Evolutionary conservation across 352 stramenopile genomes (phyloP).

Genomic region (Phytophthora litchii): DNA sequence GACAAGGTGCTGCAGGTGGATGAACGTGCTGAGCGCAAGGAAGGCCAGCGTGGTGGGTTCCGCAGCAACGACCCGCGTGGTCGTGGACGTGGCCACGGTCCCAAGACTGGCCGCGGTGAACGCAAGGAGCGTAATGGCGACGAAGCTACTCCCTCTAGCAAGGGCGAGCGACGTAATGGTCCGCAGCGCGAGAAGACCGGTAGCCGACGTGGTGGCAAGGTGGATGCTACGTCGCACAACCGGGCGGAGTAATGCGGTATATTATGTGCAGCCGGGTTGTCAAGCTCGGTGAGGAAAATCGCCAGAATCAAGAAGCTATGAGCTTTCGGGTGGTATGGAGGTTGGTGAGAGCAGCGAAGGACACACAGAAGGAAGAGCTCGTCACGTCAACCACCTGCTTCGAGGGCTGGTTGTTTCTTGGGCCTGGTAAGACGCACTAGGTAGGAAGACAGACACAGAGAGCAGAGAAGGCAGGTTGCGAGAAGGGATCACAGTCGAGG

Average conservation of each 20-base stretch:
- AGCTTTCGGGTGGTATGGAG: constrained; percentile 17
- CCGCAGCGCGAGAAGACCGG: constrained; percentile 68
- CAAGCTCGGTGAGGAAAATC: constrained; percentile 10
- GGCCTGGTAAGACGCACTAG: constrained; percentile 29
- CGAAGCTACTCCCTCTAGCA: constrained; percentile 41
- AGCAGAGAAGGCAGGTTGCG: constrained; percentile 21
- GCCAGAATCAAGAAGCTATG: constrained; percentile 15
- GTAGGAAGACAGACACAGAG: constrained; percentile 41
- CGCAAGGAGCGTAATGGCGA: constrained; percentile 73
- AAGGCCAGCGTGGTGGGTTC: constrained; percentile 62
- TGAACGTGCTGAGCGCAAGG: constrained; percentile 79
- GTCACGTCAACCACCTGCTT: constrained; percentile 11
- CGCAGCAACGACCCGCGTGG: constrained; percentile 55
- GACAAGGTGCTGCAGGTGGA: constrained; percentile 81
- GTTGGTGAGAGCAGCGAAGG: constrained; percentile 7
- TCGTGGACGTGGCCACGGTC: constrained; percentile 50
- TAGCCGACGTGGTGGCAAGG: constrained; percentile 67
- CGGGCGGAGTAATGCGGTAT: constrained; percentile 57
- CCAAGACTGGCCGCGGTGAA: constrained; percentile 61
- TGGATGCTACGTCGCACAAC: constrained; percentile 49
- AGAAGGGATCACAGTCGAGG: constrained; percentile 21
- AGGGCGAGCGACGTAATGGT: constrained; percentile 41
- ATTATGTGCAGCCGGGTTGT: constrained; percentile 30
- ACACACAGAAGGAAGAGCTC: constrained; percentile 14
- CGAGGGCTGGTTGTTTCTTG: constrained; percentile 13